Evolutionary conservation across 305 asterid species (phyloP), one percentile per base, ranked within the genome.

Genomic region (Andrographis paniculata): DNA sequence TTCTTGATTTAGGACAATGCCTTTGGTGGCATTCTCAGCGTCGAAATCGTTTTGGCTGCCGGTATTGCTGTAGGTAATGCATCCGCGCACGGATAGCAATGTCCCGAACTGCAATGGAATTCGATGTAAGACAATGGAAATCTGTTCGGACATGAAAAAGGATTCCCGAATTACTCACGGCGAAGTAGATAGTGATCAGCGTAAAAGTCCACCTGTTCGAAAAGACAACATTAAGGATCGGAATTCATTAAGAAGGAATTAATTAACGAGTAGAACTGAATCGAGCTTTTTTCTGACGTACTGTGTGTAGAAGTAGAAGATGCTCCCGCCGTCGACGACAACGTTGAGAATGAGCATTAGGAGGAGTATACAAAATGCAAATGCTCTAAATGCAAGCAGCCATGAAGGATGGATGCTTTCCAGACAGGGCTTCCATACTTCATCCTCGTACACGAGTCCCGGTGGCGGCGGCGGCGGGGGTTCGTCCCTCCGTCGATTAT

Each of bases 281-380:
- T n/a, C n/a, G n/a, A n/a, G n/a, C n/a, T n/a, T n/a, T n/a, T n/a
- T n/a, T n/a, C n/a, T 0, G 9, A 82, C 95, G 79, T 66, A 92
- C 95, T 92, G 96, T 35, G 99, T 92, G 56, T 87, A 92, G 67
- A 66, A 92, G 82, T 71, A 84, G 55, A 92, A 73, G 42, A 92
- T 72, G 66, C 42, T 64, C 6, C 80, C 74, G 42, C 94, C 91
- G 74, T 87, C 99, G 49, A 76, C 84, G 30, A 62, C 62, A 45
- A 70, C 80, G 71, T 87, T 84, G 0, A 87, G 62, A 16, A 78
- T 69, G 15, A 87, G 76, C 95, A 87, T 77, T 31, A 79, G 55
- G 39, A 81, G 61, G 38, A 92, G 97, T 61, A 92, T 82, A 3
- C 70, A 17, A 23, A 92, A 92, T 8, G 99, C 94, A 12, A 79